Conservation (phyloP, 768 basidiomycete genomes). For the Lyophyllum atratum region DNA sequence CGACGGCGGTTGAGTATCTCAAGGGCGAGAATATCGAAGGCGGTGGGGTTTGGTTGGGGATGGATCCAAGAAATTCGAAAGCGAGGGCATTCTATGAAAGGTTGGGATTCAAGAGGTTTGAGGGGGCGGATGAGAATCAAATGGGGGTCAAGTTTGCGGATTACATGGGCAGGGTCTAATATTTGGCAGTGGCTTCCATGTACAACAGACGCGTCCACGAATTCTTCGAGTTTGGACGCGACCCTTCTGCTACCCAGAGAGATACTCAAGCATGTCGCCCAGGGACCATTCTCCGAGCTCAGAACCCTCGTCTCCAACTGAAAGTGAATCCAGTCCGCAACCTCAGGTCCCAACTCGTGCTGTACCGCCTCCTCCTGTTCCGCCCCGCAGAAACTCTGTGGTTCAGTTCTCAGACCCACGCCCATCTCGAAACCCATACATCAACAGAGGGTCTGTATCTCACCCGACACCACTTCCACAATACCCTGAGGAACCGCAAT, state of each 20-base stretch:
- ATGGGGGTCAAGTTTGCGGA: constrained; percentile 58
- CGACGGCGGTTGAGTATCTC: constrained; percentile 53
- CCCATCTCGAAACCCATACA: constrained; percentile 3
- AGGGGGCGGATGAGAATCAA: constrained; percentile 49
- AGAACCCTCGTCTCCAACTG: background rate
- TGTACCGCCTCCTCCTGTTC: background rate
- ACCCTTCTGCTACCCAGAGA: background rate
- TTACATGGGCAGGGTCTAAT: constrained; percentile 19
- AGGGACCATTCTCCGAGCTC: background rate
- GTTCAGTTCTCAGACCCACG: background rate
- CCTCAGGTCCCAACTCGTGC: background rate
- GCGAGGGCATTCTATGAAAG: constrained; percentile 64
- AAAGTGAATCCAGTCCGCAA: background rate
- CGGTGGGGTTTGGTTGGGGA: constrained; percentile 64
- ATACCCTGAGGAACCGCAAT: constrained; percentile 20
- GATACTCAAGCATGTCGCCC: constrained; percentile 15
- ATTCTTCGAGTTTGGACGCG: background rate
- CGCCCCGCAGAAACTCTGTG: constrained; percentile 2
- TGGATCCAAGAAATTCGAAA: constrained; percentile 62
- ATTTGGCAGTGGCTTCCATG: constrained; percentile 8
- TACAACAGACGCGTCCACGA: constrained; percentile 10
- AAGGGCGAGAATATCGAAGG: constrained; percentile 42
- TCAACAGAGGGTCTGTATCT: constrained; percentile 2
- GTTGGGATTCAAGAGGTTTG: constrained; percentile 61
- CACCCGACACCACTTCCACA: constrained; percentile 15